Conservation (phyloP, 192 early-diverging fungal species). For the Funneliformis geosporum region DNA sequence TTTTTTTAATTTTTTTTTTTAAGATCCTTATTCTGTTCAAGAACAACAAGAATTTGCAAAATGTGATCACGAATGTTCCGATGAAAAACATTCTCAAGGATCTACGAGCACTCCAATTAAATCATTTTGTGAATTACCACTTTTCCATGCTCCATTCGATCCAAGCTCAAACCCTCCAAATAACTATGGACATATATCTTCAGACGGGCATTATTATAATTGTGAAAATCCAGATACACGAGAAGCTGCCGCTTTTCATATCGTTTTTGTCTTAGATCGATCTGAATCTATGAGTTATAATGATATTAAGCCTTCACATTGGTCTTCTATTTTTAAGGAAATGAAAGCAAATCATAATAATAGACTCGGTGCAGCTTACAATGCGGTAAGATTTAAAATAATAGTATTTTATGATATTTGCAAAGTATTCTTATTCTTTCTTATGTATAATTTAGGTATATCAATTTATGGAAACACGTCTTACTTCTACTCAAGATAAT, state of each 20-base stretch:
- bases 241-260: slow-evolving; percentile 15
- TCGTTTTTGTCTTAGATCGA: slow-evolving; percentile 34
- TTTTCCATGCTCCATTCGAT: slow-evolving; percentile 22
- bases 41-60: slow-evolving; percentile 22
- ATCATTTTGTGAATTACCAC: slow-evolving; percentile 11
- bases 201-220: slow-evolving; percentile 33
- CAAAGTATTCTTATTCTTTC: no score
- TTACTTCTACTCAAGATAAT: neutral
- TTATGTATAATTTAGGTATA: neutral
- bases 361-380: slow-evolving; percentile 31
- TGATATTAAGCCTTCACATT: slow-evolving; percentile 8
- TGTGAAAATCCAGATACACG: slow-evolving; percentile 20
- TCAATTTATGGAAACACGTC: slow-evolving; percentile 25
- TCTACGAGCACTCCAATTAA: neutral
- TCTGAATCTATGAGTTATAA: slow-evolving; percentile 25
- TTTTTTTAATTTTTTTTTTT: neutral
- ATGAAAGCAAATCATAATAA: slow-evolving; percentile 27
- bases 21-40: slow-evolving; percentile 20
- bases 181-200: slow-evolving; percentile 25
- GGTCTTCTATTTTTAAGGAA: neutral
- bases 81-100: slow-evolving; percentile 18
- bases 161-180: neutral
- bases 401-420: neutral
- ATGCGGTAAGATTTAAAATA: neutral
- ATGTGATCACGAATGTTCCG: slow-evolving; percentile 30